Evolutionary conservation across 2,329 filamentous ascomycete genomes (phyloP).

Genomic region (Sclerotinia glacialis): DNA sequence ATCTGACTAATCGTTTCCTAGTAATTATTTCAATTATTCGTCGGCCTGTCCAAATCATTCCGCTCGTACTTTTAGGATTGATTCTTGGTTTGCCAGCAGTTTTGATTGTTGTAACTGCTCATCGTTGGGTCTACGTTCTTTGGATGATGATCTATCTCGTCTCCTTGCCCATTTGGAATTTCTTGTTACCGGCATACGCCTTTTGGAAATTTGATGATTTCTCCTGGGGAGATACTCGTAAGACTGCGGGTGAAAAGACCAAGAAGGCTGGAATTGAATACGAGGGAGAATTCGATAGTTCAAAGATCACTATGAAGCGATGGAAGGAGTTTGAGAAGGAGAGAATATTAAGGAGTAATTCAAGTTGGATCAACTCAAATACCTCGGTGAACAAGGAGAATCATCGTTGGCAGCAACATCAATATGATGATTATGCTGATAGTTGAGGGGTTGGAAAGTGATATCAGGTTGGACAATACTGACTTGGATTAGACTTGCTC

Average conservation of each 20-base stretch:
- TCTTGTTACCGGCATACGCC: conserved; percentile 86
- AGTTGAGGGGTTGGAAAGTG: neutral
- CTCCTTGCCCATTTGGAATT: conserved; percentile 96
- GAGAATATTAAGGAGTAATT: conserved; percentile 41
- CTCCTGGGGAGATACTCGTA: conserved; percentile 96
- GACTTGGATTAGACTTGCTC: neutral
- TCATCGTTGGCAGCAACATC: conserved; percentile 22
- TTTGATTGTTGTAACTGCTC: conserved; percentile 88
- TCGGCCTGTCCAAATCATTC: conserved; percentile 78
- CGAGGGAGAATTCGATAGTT: conserved; percentile 96
- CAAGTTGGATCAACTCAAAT: conserved; percentile 27
- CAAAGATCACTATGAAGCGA: conserved; percentile 98
- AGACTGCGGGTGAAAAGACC: conserved; percentile 85
- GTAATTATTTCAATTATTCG: conserved; percentile 82
- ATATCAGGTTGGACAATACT: neutral
- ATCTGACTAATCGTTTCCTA: conserved; percentile 40
- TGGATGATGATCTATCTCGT: conserved; percentile 98
- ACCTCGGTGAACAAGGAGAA: conserved; percentile 27
- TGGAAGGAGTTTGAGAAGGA: conserved; percentile 94
- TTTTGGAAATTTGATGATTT: conserved; percentile 99
- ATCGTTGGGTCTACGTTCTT: conserved; percentile 84
- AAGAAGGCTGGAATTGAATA: conserved; percentile 84
- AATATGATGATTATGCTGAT: conserved; percentile 35
- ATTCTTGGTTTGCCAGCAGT: conserved; percentile 92
- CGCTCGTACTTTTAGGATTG: conserved; percentile 80